Percentiles rank a stretch among this genome's conserved stretches.
These are phyloP conservation scores for Stenogyne calaminthoides DNA, from an alignment of 305 asterid species.

Conservation along the genomic window DNA sequence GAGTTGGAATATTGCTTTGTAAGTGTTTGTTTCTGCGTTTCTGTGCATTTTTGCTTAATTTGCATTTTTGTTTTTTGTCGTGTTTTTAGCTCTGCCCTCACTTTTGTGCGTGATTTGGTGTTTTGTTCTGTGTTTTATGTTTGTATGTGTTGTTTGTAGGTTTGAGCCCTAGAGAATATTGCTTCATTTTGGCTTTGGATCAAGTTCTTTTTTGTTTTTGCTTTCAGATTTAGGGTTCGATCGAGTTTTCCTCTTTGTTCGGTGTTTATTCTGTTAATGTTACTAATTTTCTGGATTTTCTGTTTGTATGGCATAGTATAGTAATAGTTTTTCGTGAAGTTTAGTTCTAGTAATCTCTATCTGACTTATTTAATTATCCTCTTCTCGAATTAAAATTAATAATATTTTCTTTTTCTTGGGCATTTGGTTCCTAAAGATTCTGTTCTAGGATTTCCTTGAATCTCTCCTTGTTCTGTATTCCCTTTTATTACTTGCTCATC, in stretches of 20 bases:
- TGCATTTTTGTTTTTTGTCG: constrained; percentile 3
- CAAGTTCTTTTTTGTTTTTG: constrained; percentile 28
- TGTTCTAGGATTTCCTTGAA: constrained; percentile 23
- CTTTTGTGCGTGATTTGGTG: constrained; percentile 21
- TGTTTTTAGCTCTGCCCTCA: constrained; percentile 2
- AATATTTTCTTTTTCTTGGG: not conserved
- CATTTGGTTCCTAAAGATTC: constrained; percentile 10
- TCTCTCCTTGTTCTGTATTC: constrained; percentile 18
- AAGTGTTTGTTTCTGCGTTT: constrained; percentile 21
- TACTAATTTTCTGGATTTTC: not conserved
- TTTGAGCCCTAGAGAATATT: constrained; percentile 23
- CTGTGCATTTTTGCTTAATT: constrained; percentile 7
- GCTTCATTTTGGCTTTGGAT: constrained; percentile 39
- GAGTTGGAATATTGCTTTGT: constrained; percentile 39
- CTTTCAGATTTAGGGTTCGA: constrained; percentile 44
- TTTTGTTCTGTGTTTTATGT: constrained; percentile 1
- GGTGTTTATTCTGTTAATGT: constrained; percentile 4
- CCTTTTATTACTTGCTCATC: not conserved
- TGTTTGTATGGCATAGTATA: not conserved
- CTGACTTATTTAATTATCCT: not conserved
- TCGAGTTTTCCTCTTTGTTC: constrained; percentile 25
- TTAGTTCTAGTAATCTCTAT: not conserved
- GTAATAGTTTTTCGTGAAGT: constrained; percentile 4
- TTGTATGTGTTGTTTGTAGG: constrained; percentile 20
- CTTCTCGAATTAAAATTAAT: not conserved